Evolutionary conservation across 1,284 basidiomycete genomes (phyloP).

Genomic region (Phylloporus gajari): DNA sequence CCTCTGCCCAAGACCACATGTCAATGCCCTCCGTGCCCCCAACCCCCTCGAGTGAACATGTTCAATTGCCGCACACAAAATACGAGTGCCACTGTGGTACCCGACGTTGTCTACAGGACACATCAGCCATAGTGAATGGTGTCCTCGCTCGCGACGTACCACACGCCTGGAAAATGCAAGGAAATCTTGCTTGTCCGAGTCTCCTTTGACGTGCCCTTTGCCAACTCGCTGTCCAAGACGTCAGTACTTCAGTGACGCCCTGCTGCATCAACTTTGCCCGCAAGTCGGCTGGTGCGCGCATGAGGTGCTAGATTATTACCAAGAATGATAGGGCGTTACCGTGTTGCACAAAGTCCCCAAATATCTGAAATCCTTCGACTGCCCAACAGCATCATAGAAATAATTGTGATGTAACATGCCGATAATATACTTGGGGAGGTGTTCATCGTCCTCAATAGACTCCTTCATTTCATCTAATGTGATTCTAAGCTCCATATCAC

Average conservation of each 20-base stretch:
- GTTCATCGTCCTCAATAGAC: constrained; percentile 10
- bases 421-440: too few species aligned
- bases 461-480: constrained; percentile 27
- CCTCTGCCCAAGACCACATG: neutral
- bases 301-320: too few species aligned
- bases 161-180: constrained; percentile 32
- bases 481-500: neutral
- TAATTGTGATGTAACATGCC: constrained; percentile 35
- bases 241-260: constrained; percentile 25
- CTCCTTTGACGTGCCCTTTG: constrained; percentile 23
- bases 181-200: constrained; percentile 36
- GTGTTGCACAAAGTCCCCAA: constrained; percentile 4
- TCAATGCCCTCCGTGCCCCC: neutral
- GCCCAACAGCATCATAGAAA: constrained; percentile 37
- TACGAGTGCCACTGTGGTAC: neutral
- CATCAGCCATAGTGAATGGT: neutral
- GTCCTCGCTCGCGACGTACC: constrained; percentile 14
- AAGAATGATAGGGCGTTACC: too few species aligned
- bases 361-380: constrained; percentile 38
- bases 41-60: neutral
- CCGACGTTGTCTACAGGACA: too few species aligned
- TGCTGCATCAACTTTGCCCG: constrained; percentile 22
- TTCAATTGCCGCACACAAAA: neutral
- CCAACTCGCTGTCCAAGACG: constrained; percentile 33
- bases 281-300: constrained; percentile 26